Conservation (phyloP, 306 rosid species). For the Betula pendula region DNA sequence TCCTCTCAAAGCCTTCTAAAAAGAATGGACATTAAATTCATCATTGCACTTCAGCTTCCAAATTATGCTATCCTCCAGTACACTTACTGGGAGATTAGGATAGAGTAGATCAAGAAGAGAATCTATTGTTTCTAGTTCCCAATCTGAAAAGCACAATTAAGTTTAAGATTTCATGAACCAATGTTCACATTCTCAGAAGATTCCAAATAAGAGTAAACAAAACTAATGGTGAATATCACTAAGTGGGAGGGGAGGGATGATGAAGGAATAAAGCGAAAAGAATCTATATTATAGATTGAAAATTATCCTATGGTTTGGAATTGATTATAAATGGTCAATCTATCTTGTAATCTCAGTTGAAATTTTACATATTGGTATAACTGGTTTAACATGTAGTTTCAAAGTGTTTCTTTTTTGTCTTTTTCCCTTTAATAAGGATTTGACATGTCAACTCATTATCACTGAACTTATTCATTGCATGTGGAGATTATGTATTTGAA, state of each 20-base stretch:
- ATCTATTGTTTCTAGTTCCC: background rate
- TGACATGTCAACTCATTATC: background rate
- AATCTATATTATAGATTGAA: background rate
- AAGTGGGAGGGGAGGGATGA: background rate
- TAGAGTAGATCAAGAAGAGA: background rate
- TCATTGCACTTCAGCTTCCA: too few relatives aligned
- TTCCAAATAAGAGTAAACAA: background rate
- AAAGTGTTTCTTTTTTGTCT: background rate
- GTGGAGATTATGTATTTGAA: background rate
- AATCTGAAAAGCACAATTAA: background rate
- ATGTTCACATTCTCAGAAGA: background rate
- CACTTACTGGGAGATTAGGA: too few relatives aligned
- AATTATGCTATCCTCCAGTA: too few relatives aligned
- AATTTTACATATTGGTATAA: background rate
- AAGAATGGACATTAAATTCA: too few relatives aligned
- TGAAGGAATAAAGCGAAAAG: background rate
- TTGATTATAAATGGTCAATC: conserved; percentile 5
- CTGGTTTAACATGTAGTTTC: background rate
- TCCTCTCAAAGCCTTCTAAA: too few relatives aligned
- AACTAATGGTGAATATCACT: background rate
- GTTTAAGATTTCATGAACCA: background rate
- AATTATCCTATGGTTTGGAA: background rate
- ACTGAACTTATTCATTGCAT: background rate
- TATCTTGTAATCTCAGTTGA: background rate
- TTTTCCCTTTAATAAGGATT: background rate